phyloP scores from a whole-genome alignment of 2,329 filamentous ascomycete species.

The Mariannaea sp. region DNA sequence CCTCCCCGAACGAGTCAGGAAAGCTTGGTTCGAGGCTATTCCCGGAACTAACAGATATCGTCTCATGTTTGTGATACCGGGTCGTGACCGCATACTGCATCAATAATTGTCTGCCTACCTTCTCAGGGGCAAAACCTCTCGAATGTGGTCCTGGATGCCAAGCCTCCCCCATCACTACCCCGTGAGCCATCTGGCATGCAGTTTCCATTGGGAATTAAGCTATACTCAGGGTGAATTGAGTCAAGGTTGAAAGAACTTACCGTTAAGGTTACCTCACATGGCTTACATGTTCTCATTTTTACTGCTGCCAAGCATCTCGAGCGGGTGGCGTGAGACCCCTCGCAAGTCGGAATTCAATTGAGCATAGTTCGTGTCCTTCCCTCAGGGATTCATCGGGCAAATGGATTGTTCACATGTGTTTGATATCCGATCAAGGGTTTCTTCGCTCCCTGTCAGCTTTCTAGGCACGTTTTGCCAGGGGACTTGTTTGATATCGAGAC shows the following conservation, averaged over 20 bases:
- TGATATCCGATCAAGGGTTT: background rate
- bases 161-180: background rate
- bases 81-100: background rate
- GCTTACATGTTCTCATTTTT: background rate
- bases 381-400: background rate
- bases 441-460: background rate
- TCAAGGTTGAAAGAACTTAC: background rate
- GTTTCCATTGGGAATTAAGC: no score
- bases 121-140: background rate
- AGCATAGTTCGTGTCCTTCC: background rate
- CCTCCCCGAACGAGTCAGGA: background rate
- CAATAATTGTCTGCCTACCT: no score
- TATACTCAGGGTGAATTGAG: background rate
- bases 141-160: background rate
- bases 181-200: no score
- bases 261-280: background rate
- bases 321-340: background rate
- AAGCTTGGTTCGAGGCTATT: background rate
- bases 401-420: background rate
- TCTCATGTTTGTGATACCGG: background rate
- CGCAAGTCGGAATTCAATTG: background rate
- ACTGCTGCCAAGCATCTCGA: background rate
- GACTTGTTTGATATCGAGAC: no score
- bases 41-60: background rate
- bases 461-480: background rate